Evolutionary conservation across 805 yeast genomes (phyloP).

Genomic region (Maudiozyma bulderi): DNA sequence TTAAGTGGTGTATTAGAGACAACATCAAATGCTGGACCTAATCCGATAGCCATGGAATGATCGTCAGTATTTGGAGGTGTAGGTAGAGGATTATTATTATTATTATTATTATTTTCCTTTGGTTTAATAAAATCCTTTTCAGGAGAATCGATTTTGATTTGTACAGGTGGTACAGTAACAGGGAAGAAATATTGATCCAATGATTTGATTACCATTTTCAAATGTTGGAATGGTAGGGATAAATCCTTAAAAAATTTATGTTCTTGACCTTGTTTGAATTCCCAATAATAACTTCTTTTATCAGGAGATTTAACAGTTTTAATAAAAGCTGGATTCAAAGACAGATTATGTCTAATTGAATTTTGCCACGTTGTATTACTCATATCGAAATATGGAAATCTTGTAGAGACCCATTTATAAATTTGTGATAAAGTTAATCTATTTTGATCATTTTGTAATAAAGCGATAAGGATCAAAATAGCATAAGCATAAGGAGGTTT

Average conservation of each 20-base stretch:
- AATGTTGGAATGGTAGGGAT: conserved; percentile 10
- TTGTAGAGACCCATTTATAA: conserved; percentile 81
- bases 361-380: conserved; percentile 94
- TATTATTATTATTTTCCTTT: neutral
- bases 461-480: conserved; percentile 85
- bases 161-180: neutral
- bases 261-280: conserved; percentile 65
- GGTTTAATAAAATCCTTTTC: neutral
- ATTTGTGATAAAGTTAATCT: conserved; percentile 72
- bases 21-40: neutral
- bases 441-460: conserved; percentile 64
- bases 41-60: neutral
- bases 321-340: conserved; percentile 85
- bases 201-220: conserved; percentile 8
- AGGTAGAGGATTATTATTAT: conserved; percentile 1
- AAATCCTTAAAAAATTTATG: conserved; percentile 55
- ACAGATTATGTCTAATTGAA: conserved; percentile 86
- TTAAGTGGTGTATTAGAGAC: neutral
- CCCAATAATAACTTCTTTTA: conserved; percentile 82
- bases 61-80: conserved; percentile 3
- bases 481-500: conserved; percentile 95
- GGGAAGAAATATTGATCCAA: conserved; percentile 5
- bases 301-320: conserved; percentile 81
- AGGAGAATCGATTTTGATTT: too few species aligned
- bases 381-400: conserved; percentile 69